Base-by-base conservation (phyloP, 768 basidiomycete genomes). In the Podaxis sp. region DNA sequence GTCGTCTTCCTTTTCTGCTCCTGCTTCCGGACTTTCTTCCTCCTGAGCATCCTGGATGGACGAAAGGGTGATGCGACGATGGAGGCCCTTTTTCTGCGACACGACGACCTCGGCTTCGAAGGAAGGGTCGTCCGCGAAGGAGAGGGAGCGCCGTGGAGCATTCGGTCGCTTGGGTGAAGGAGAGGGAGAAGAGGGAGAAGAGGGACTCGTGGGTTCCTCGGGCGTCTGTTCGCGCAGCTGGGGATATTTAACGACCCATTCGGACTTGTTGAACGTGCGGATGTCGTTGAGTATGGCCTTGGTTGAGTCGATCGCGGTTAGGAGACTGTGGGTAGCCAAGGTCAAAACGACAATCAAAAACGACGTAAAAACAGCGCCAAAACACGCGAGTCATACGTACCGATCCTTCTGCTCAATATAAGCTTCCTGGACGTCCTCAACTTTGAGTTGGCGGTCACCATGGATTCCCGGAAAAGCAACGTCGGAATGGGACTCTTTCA, bases 191-290 rank as follows among this genome's bases (percentile, higher is more conserved):
- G 72, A 36, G 23, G 64, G 67, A 1, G 73, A 65, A 18, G 63
- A 40, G 13, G 63, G 66, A 1, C 37, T 27, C 7, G 48, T n/a
- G 14, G 59, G 14, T 16, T 66, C 70, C 32, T 69, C 64, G 28
- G 58, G 27, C 5, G 68, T 65, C 27, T 82, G 77, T 57, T 86
- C 81, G 32, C 78, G 76, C 58, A 95, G 77, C 68, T 84, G 83
- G 56, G 95, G 95, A 73, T 98, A 98, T 61, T 92, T 79, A 14
- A 98, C 86, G 25, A 91, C 82, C 95, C 93, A 97, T 64, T 90
- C 82, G 40, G 86, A 78, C 75, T 88, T 87, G 77, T 91, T 97
- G 79, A 96, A 97, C 54, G 77, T 76, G 52, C 84, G 83, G 21
- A 98, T 74, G 66, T 89, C 89, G 52, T 73, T 73, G 40, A 97